These are phyloP conservation scores for Polyporus arcularius DNA, from an alignment of 768 basidiomycete species.

Conservation along the genomic window DNA sequence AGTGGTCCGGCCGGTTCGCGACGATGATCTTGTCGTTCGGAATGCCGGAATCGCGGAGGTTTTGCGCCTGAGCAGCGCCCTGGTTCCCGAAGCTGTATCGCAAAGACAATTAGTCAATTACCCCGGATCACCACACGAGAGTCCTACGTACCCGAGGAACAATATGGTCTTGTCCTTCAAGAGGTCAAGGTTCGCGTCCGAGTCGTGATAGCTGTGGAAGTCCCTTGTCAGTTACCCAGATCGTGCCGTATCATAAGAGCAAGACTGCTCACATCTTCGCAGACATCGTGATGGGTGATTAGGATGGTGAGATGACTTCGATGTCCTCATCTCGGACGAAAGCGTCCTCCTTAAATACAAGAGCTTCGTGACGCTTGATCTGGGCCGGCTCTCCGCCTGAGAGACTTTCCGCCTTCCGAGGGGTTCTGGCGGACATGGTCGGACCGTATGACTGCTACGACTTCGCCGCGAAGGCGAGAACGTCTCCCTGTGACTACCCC, in stretches of 20 bases:
- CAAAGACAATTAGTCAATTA: not conserved
- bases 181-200: slow-evolving; percentile 54
- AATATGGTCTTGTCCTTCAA: slow-evolving; percentile 55
- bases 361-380: not conserved
- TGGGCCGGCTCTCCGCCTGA: not conserved
- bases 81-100: slow-evolving; percentile 59
- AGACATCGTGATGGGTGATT: slow-evolving; percentile 20
- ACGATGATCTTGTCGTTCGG: slow-evolving; percentile 61
- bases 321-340: not conserved
- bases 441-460: not conserved
- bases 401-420: not conserved
- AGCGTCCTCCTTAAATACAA: slow-evolving; percentile 8
- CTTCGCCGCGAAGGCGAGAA: not conserved
- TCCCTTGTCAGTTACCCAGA: not conserved
- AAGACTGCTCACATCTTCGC: slow-evolving; percentile 53
- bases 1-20: slow-evolving; percentile 58
- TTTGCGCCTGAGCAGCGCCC: slow-evolving; percentile 67
- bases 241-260: not conserved
- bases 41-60: slow-evolving; percentile 62
- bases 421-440: not conserved
- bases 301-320: not conserved
- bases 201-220: slow-evolving; percentile 53
- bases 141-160: slow-evolving; percentile 51
- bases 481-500: slow-evolving; percentile 12
- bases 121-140: not conserved